Evolutionary conservation across 768 basidiomycete species (phyloP).

Genomic region (Chlorophyllum brunneum): DNA sequence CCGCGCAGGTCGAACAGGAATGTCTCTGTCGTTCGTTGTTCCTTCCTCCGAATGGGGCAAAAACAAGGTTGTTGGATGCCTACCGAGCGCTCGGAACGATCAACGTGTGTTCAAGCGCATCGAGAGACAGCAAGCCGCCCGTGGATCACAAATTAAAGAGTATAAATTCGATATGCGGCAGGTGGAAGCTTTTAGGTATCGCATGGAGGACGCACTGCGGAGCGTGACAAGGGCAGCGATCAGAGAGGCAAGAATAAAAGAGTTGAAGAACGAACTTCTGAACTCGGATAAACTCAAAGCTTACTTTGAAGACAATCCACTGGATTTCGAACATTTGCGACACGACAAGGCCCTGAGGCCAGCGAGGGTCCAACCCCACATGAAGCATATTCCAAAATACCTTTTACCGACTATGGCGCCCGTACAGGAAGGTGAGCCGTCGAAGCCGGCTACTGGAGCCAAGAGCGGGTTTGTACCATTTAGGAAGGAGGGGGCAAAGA

Average conservation of each 20-base stretch:
- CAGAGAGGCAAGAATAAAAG: conserved; percentile 89
- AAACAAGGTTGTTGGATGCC: conserved; percentile 65
- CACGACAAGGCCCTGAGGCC: conserved; percentile 96
- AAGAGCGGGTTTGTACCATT: conserved; percentile 65
- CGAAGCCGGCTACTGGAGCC: conserved; percentile 18
- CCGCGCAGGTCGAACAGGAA: conserved; percentile 89
- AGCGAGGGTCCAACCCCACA: conserved; percentile 83
- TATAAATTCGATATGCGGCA: conserved; percentile 95
- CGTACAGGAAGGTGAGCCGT: conserved; percentile 38
- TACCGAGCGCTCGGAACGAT: conserved; percentile 70
- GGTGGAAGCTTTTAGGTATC: conserved; percentile 95
- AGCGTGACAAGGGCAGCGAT: conserved; percentile 84
- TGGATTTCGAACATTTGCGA: conserved; percentile 86
- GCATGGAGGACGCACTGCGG: conserved; percentile 94
- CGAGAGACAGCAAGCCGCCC: conserved; percentile 65
- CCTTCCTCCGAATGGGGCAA: conserved; percentile 64
- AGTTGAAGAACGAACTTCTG: conserved; percentile 88
- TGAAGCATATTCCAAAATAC: conserved; percentile 95
- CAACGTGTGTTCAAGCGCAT: conserved; percentile 76
- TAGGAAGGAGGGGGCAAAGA: conserved; percentile 57
- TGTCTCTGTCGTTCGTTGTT: conserved; percentile 88
- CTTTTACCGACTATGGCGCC: conserved; percentile 79
- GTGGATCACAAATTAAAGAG: conserved; percentile 68
- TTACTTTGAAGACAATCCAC: conserved; percentile 96
- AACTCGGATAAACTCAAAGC: conserved; percentile 98